Percentiles rank a stretch among this genome's conserved stretches.
Conservation (phyloP, 2,329 filamentous ascomycete genomes). For the Diaporthe longicolla region DNA sequence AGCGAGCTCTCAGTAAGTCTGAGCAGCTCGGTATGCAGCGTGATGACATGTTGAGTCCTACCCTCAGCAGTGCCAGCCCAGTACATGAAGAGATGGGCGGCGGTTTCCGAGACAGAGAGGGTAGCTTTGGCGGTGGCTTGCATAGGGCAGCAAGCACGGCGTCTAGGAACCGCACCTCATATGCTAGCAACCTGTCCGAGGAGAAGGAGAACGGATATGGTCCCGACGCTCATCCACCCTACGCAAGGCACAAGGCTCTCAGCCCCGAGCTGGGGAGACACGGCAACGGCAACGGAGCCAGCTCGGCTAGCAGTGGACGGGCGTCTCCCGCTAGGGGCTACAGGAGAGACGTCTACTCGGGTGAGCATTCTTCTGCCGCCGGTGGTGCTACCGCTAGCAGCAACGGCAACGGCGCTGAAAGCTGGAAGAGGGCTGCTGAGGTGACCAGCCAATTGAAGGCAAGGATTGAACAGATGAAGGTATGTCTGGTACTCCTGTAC, state of each 20-base stretch:
- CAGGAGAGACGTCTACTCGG: slow-evolving; percentile 53
- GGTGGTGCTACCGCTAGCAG: slow-evolving; percentile 43
- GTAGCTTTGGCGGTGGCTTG: slow-evolving; percentile 35
- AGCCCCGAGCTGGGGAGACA: slow-evolving; percentile 65
- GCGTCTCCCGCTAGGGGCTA: slow-evolving; percentile 72
- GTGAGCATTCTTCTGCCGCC: slow-evolving; percentile 45
- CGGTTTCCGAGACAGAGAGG: slow-evolving; percentile 34
- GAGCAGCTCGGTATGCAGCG: slow-evolving; percentile 59
- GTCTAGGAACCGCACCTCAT: slow-evolving; percentile 69
- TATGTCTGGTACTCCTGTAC: slow-evolving; percentile 49
- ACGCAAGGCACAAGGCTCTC: slow-evolving; percentile 64
- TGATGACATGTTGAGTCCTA: slow-evolving; percentile 39
- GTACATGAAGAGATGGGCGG: slow-evolving; percentile 70
- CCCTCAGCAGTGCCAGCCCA: slow-evolving; percentile 62
- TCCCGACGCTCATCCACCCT: slow-evolving; percentile 47
- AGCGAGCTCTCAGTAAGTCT: slow-evolving; percentile 82
- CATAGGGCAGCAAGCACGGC: slow-evolving; percentile 39
- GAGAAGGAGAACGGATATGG: slow-evolving; percentile 77
- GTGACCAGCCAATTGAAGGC: slow-evolving; percentile 98
- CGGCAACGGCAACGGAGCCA: slow-evolving; percentile 57
- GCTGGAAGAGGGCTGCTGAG: slow-evolving; percentile 96
- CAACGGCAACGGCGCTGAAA: slow-evolving; percentile 78
- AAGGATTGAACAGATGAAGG: slow-evolving; percentile 99
- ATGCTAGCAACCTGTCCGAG: slow-evolving; percentile 77
- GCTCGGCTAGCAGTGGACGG: slow-evolving; percentile 67